Evolutionary conservation across 106 monocot genomes (phyloP).

Genomic region (Amphibolis antarctica): DNA sequence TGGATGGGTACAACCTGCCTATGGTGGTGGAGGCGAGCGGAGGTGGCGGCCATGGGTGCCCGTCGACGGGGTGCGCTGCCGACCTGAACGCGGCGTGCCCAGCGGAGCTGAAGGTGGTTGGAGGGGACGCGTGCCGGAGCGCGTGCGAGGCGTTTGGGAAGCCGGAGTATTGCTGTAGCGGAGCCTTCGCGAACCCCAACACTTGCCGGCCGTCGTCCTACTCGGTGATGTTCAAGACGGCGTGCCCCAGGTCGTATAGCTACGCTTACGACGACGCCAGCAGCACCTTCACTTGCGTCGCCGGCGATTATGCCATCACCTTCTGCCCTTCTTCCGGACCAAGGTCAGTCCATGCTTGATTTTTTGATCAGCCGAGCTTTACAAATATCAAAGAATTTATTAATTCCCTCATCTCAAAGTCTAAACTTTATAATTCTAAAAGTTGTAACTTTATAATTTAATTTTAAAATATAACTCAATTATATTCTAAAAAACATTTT

Average conservation of each 20-base stretch:
- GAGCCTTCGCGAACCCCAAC: slow-evolving; percentile 38
- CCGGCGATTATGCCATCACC: slow-evolving; percentile 30
- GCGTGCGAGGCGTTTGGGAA: slow-evolving; percentile 63
- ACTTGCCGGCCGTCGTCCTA: slow-evolving; percentile 47
- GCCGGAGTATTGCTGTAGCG: slow-evolving; percentile 80
- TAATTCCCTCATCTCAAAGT: too few relatives aligned
- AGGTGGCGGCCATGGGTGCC: slow-evolving; percentile 8
- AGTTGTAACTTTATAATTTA: too few relatives aligned
- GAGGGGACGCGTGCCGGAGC: slow-evolving; percentile 35
- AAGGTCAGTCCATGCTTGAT: neutral
- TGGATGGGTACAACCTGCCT: slow-evolving; percentile 77
- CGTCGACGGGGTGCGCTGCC: slow-evolving; percentile 30
- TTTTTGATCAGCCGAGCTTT: too few relatives aligned
- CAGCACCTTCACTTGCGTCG: slow-evolving; percentile 63
- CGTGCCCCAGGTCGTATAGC: slow-evolving; percentile 69
- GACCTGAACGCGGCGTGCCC: slow-evolving; percentile 12
- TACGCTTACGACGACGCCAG: slow-evolving; percentile 74
- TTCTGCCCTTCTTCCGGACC: slow-evolving; percentile 40
- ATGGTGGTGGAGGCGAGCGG: slow-evolving; percentile 23
- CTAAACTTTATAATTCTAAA: too few relatives aligned
- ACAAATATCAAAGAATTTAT: too few relatives aligned
- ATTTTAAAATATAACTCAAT: too few relatives aligned
- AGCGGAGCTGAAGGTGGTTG: slow-evolving; percentile 13
- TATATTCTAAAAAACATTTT: too few relatives aligned
- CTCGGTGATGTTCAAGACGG: slow-evolving; percentile 59